Base-by-base conservation (phyloP, 495 filamentous ascomycete genomes). In the Acidiella bohemica region DNA sequence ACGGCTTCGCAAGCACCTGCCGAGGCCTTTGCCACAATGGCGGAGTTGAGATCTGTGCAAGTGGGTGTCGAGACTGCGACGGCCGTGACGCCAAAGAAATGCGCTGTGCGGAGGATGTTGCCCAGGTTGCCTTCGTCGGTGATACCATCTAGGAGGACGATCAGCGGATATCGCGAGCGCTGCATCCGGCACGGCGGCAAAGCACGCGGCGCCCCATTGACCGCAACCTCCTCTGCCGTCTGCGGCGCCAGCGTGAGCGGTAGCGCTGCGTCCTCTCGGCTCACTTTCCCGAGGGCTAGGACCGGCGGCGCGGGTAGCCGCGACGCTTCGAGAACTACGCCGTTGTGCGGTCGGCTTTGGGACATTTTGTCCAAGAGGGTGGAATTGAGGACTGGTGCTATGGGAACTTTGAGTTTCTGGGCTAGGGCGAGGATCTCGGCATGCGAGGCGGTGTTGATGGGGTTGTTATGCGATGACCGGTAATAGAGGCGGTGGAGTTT, bases 61-160 rank as follows among this genome's bases (percentile, higher is more conserved):
- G 51, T 51, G 10, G 56, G 46, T 10, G 45, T 57, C 8, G 50
- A 44, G 13, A 62, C 47, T 4, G 53, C 56, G 2, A 65, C 54
- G 5, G 80, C 84, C 42, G 83, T 77, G 11, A 81, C 78, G 26
- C 90, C 90, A 3, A 94, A 70, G 59, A 83, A 97, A 51, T 80
- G 76, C 4, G 83, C 81, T 16, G 82, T 78, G 16, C 90, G 80
- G 23, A 95, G 65, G 41, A 95, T 93, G 2, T 78, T 80, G 20
- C 90, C 90, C 2, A 95, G 63, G 56, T 97, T 97, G 1, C 84
- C 86, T 2, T 84, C 76, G 59, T 97, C 88, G 7, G 63, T 54
- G 32, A 97, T 75, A n/a, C 76, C 75, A 49, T 97, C 83, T 9
- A 95, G 63, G 24, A 93, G 63, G 10, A 96, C 60, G 13, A 93